A percentile compares a stretch with the other conserved stretches of the same genome.
Evolutionary conservation across 371 early-diverging fungal genomes (phyloP).

Genomic region (Mortierella sp.): DNA sequence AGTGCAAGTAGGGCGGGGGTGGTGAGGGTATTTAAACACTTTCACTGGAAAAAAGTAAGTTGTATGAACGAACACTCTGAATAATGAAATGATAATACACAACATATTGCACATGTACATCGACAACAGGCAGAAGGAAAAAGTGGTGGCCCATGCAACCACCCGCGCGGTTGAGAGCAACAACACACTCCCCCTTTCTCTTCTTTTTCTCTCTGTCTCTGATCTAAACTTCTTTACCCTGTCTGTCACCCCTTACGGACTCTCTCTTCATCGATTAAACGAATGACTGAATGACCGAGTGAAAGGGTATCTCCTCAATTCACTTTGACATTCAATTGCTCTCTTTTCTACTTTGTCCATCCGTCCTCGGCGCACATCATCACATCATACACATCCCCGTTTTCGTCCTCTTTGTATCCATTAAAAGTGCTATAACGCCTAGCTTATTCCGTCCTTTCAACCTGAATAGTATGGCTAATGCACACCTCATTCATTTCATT

Average conservation of each 20-base stretch:
- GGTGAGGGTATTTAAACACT: neutral
- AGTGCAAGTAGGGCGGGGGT: neutral
- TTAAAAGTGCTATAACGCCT: too few species aligned
- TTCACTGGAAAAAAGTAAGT: neutral
- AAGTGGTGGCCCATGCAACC: slow-evolving; percentile 13
- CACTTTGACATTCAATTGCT: too few species aligned
- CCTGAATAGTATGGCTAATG: neutral
- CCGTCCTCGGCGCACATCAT: too few species aligned
- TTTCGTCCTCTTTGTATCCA: too few species aligned
- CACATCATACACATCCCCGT: too few species aligned
- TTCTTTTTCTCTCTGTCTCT: neutral
- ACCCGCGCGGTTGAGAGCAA: slow-evolving; percentile 8
- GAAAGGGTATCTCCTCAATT: too few species aligned
- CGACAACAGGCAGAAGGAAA: neutral
- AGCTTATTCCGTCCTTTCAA: neutral
- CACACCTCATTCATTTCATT: neutral
- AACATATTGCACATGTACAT: too few species aligned
- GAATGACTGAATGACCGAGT: neutral
- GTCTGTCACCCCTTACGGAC: neutral
- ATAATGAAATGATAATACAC: too few species aligned
- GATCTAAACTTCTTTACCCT: too few species aligned
- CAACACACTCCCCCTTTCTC: neutral
- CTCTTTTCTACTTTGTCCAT: neutral
- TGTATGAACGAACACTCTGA: neutral
- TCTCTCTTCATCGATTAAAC: neutral